A percentile compares a stretch with the other conserved stretches of the same genome.
These are phyloP conservation scores for Erigeron philadelphicus DNA, from an alignment of 140 eudicot species.

Conservation along the genomic window DNA sequence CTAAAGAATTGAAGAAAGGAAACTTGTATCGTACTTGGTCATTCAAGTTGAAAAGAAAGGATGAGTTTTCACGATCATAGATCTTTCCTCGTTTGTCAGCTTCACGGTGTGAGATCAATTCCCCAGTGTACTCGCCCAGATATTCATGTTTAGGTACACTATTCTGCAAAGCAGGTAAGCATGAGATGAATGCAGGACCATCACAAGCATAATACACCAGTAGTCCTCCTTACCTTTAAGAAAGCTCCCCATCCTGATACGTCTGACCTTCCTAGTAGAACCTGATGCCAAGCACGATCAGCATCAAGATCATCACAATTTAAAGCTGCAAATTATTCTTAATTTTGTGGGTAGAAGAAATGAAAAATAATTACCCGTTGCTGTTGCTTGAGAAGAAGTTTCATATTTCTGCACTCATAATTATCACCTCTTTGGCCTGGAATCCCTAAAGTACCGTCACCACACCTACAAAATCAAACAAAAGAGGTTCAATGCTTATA, in stretches of 20 bases:
- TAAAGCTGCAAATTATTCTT: no score
- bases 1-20: not conserved
- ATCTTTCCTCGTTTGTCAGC: constrained; percentile 99
- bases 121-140: constrained; percentile 99
- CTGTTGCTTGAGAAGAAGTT: constrained; percentile 94
- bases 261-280: constrained; percentile 89
- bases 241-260: constrained; percentile 99
- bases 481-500: constrained; percentile 9
- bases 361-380: constrained; percentile 59
- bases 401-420: constrained; percentile 95
- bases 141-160: constrained; percentile 83
- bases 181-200: constrained; percentile 20
- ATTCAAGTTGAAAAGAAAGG: constrained; percentile 84
- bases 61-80: constrained; percentile 89
- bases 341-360: not conserved
- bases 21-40: constrained; percentile 54
- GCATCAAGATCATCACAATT: constrained; percentile 10
- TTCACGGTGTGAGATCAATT: constrained; percentile 90
- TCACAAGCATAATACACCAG: not conserved
- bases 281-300: constrained; percentile 42
- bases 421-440: constrained; percentile 97
- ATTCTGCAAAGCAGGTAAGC: constrained; percentile 44
- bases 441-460: constrained; percentile 82
- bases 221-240: constrained; percentile 56
- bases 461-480: constrained; percentile 59